Evolutionary conservation across 1,284 basidiomycete genomes (phyloP), one percentile per base, ranked within the genome.

Genomic region (Pascua sp.): DNA sequence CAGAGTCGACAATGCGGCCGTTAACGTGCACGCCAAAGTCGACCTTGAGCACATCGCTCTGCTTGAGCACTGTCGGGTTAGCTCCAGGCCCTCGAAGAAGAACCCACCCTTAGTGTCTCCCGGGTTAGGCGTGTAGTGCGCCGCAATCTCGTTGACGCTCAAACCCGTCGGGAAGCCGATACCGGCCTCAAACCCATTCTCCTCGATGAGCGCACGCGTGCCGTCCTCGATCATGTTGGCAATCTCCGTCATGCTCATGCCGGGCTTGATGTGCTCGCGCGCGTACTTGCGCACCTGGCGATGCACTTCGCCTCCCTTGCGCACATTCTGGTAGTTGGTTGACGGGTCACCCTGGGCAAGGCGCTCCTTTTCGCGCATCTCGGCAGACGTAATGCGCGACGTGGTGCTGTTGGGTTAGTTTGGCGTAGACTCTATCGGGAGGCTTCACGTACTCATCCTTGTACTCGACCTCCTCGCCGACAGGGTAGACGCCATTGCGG

Each of bases 91-190:
- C n/a, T n/a, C n/a, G n/a, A n/a, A n/a, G n/a, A n/a, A n/a, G n/a
- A n/a, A n/a, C n/a, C n/a, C n/a, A n/a, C n/a, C n/a, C 57, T 80
- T 85, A 36, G 85, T 95, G 78, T 98, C 95, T 36, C 93, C 93
- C 1, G 92, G 86, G 76, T 98, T 99, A 12, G 96, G 96, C 5
- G 91, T 89, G 75, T 92, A 99, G 78, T 99, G 96, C 36, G 96
- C 96, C 0, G 96, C 96, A 62, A 91, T 91, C 74, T 97, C 84
- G 77, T 98, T 98, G 64, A 94, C 77, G 76, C 87, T 94, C 62
- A 98, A 80, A 40, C 96, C 96, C 2, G 95, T 98, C n/a, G 96
- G 96, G 80, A 99, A 92, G 15, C 94, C 92, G 69, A 98, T 83
- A 12, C 96, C 90, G 57, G 84, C 81, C 49, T 77, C 73, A 36